Percentiles rank a stretch among this genome's conserved stretches.
These are phyloP conservation scores for Schoenoplectus triqueter DNA, from an alignment of 202 grass and related monocot genomes.

Conservation along the genomic window DNA sequence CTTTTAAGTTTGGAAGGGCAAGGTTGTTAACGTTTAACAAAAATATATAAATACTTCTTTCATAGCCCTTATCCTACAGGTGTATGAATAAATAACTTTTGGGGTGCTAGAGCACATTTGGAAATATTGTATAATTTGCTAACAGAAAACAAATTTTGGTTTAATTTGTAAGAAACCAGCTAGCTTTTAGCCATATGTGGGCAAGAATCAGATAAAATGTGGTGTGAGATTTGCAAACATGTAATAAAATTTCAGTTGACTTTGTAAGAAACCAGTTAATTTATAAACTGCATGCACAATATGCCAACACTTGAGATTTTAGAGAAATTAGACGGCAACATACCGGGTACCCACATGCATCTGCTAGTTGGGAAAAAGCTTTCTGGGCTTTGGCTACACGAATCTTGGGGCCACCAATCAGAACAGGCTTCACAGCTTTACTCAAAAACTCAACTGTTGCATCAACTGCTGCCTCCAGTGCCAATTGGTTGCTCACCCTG, in stretches of 20 bases:
- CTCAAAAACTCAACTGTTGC: slow-evolving; percentile 57
- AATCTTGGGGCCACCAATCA: slow-evolving; percentile 80
- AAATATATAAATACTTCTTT: not conserved
- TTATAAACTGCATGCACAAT: not conserved
- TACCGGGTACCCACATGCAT: slow-evolving; percentile 59
- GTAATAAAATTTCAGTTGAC: not conserved
- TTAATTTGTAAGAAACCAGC: not conserved
- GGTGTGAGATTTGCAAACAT: not conserved
- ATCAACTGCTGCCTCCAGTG: slow-evolving; percentile 72
- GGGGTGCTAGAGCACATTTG: not conserved
- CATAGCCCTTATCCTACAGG: not conserved
- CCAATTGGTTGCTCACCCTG: slow-evolving; percentile 73
- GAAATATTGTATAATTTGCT: not conserved
- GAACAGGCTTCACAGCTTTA: slow-evolving; percentile 79
- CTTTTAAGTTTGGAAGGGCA: not conserved
- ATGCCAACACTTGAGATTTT: not conserved
- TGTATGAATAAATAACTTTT: not conserved
- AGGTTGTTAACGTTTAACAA: not conserved
- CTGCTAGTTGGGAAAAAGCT: slow-evolving; percentile 63
- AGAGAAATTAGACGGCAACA: slow-evolving; percentile 13
- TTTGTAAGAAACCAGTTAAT: not conserved
- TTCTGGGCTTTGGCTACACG: slow-evolving; percentile 70
- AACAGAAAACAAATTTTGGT: not conserved
- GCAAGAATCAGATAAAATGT: not conserved
- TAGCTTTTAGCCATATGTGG: not conserved